Percentiles rank a stretch among this genome's conserved stretches.
phyloP scores from a whole-genome alignment of 2,329 filamentous ascomycete species.

The Colletotrichum sp. region DNA sequence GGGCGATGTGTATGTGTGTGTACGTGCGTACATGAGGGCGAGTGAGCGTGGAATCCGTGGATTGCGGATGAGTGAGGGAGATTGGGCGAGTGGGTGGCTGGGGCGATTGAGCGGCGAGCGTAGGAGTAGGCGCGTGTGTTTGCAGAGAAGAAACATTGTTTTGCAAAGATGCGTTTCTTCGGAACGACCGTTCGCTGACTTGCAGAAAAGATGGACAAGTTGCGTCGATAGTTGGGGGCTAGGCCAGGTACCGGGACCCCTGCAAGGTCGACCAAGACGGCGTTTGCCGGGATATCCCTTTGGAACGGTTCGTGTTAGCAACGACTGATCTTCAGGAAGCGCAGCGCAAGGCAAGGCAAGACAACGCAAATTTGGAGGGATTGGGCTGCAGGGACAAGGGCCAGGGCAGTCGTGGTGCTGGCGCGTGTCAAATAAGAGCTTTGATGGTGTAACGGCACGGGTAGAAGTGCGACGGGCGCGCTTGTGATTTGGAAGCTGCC shows the following conservation, averaged over 20 bases:
- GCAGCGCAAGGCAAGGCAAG: not conserved
- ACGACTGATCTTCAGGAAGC: not conserved
- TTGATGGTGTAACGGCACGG: slow-evolving; percentile 13
- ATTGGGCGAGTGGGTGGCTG: not conserved
- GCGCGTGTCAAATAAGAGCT: slow-evolving; percentile 13
- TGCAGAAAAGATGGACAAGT: not conserved
- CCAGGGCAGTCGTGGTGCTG: not conserved
- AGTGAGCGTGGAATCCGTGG: not conserved
- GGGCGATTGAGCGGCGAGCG: not conserved
- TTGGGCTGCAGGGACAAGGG: slow-evolving; percentile 5
- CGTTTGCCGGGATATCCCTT: not conserved
- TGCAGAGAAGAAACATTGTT: slow-evolving; percentile 21
- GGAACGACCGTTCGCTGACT: slow-evolving; percentile 4
- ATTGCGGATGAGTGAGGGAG: not conserved
- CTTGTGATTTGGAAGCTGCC: slow-evolving; percentile 21
- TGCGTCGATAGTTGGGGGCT: not conserved
- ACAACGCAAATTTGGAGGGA: not conserved
- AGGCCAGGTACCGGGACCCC: not conserved
- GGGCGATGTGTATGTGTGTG: not conserved
- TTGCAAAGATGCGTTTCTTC: slow-evolving; percentile 14
- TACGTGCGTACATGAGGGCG: not conserved
- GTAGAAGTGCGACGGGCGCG: slow-evolving; percentile 1
- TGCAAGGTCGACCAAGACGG: not conserved
- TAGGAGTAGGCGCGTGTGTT: slow-evolving; percentile 14
- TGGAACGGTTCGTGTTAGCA: not conserved